These are phyloP conservation scores for Gigaspora rosea DNA, from an alignment of 192 early-diverging fungal species.

Conservation along the genomic window DNA sequence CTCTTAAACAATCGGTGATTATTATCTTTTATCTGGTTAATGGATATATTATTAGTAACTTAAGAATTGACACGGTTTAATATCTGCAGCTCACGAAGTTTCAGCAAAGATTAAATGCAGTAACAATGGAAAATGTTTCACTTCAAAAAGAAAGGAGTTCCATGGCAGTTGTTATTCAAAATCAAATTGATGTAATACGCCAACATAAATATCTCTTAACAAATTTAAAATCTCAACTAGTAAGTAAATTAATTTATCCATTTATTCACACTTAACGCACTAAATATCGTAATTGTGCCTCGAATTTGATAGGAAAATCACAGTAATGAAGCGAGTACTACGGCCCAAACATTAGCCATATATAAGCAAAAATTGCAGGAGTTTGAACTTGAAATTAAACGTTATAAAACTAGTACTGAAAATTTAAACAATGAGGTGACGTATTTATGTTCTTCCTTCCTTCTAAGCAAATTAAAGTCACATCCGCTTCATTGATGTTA, in stretches of 20 bases:
- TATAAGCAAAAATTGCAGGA: slow-evolving; percentile 57
- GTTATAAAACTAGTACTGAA: slow-evolving; percentile 62
- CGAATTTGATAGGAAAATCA: slow-evolving; percentile 45
- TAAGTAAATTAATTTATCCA: background rate
- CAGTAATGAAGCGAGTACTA: slow-evolving; percentile 62
- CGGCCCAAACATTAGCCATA: slow-evolving; percentile 47
- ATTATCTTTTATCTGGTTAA: background rate
- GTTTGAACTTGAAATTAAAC: slow-evolving; percentile 54
- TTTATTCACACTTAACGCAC: background rate
- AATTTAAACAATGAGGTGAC: slow-evolving; percentile 55
- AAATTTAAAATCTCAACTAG: slow-evolving; percentile 27
- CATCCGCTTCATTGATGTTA: background rate
- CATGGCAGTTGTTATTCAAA: slow-evolving; percentile 8
- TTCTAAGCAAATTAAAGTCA: background rate
- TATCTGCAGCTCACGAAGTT: slow-evolving; percentile 19
- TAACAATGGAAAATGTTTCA: slow-evolving; percentile 29
- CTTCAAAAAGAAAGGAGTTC: slow-evolving; percentile 16
- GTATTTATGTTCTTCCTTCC: slow-evolving; percentile 26
- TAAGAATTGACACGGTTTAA: background rate
- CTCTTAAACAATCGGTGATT: background rate
- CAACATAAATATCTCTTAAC: slow-evolving; percentile 18
- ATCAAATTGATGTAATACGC: slow-evolving; percentile 6
- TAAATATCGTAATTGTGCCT: background rate
- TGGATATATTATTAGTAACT: background rate
- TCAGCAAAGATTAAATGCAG: slow-evolving; percentile 13